Evolutionary conservation across 1,284 basidiomycete species (phyloP).

Genomic region (Rugosomyces carneus): DNA sequence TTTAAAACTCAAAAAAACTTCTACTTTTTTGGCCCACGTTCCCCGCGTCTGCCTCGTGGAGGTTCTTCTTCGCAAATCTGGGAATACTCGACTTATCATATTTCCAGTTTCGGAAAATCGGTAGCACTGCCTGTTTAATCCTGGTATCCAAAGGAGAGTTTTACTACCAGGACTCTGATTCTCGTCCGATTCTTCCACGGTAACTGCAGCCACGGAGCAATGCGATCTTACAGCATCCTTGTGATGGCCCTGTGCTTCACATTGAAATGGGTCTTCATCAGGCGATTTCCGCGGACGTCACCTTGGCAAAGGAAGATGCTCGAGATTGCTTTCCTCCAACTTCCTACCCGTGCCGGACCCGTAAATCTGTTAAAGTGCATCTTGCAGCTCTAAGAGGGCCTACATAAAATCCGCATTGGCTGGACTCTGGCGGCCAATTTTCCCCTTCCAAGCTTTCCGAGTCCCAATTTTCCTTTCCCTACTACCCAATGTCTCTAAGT

Average conservation of each 20-base stretch:
- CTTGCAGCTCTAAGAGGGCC: constrained; percentile 17
- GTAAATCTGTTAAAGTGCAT: constrained; percentile 33
- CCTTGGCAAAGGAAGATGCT: constrained; percentile 17
- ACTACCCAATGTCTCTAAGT: constrained; percentile 21
- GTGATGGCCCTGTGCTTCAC: constrained; percentile 29
- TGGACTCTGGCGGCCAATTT: constrained; percentile 7
- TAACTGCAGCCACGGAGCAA: neutral
- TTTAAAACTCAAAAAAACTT: constrained; percentile 10
- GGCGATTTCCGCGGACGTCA: constrained; percentile 37
- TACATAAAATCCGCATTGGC: constrained; percentile 15
- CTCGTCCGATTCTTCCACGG: neutral
- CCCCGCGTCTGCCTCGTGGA: constrained; percentile 17
- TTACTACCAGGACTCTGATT: neutral
- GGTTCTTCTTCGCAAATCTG: constrained; percentile 18
- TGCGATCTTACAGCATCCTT: constrained; percentile 19
- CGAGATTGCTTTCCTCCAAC: constrained; percentile 15
- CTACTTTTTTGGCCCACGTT: constrained; percentile 13
- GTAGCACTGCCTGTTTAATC: neutral
- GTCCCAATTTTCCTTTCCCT: too few species aligned
- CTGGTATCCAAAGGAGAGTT: neutral
- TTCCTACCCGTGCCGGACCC: constrained; percentile 23
- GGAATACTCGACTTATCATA: constrained; percentile 7
- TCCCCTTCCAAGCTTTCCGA: constrained; percentile 17
- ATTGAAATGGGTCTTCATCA: constrained; percentile 19
- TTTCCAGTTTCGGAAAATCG: constrained; percentile 12